Base-by-base conservation (phyloP, 208 protist species). In the Vickermania ingenoplastis region DNA sequence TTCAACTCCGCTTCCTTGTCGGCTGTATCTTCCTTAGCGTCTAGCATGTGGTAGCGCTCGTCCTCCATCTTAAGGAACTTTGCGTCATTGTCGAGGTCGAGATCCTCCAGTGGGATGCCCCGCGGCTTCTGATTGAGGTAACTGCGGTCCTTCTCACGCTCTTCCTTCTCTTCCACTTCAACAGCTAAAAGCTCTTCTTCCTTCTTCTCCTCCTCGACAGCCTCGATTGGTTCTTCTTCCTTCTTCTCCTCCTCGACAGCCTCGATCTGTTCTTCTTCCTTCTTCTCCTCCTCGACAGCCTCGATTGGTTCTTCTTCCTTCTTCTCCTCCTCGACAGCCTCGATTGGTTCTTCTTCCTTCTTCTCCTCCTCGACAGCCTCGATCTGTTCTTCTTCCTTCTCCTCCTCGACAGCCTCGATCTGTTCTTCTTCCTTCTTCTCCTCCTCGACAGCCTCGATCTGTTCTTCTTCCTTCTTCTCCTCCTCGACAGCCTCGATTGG, bases 101-200 rank as follows among this genome's bases (percentile, higher is more conserved):
- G 68, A 49, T 81, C 74, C 0, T 26, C 56, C 4, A 90, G 50
- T 24, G 77, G 82, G 41, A 93, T 78, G 30, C 86, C 82, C 11
- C 60, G 74, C 13, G 82, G 81, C 73, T 90, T 77, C 7, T 75
- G 78, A 67, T 86, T 79, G 54, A 93, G 73, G 65, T 80, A 87
- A 24, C 63, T 67, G 41, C 79, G 76, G 45, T 78, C 74, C 45
- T 81, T 68, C 1, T 61, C 69, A 21, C 86, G 63, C 49, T 77
- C 75, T 72, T 86, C 72, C 29, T 81, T 66, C n/a, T 75, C 61
- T 61, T 88, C 69, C 7, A 45, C 17, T 21, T 17, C 24, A 5
- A 26, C 50, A 25, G 24, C 50, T 13, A 25, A 5, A 13, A 26
- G 21, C 5, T 27, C 50, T 25, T 17, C 21, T 25, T 54, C 21